phyloP scores from a whole-genome alignment of 768 basidiomycete genomes.

The Psilocybe subaeruginosa region DNA sequence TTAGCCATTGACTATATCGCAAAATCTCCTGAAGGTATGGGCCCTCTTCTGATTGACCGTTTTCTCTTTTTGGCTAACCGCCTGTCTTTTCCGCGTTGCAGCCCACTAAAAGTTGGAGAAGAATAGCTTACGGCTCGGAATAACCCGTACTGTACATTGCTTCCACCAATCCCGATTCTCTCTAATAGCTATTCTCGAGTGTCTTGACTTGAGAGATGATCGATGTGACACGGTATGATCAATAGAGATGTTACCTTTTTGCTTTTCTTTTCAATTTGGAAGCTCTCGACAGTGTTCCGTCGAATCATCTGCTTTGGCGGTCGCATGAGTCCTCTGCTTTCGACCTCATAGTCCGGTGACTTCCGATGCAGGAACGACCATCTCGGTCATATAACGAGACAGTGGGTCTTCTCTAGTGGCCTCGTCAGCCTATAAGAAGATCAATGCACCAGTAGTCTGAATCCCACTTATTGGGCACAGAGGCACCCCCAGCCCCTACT shows the following conservation, averaged over 20 bases:
- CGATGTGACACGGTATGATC: constrained; percentile 28
- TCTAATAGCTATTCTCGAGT: constrained; percentile 30
- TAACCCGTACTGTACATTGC: constrained; percentile 40
- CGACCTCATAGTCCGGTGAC: constrained; percentile 17
- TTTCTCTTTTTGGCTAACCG: constrained; percentile 19
- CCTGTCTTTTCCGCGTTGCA: constrained; percentile 29
- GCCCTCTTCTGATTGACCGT: constrained; percentile 12
- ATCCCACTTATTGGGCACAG: constrained; percentile 5
- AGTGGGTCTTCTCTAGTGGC: constrained; percentile 18
- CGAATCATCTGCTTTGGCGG: constrained; percentile 19
- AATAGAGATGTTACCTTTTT: constrained; percentile 27
- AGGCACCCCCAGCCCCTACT: neutral
- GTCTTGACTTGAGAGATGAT: constrained; percentile 20
- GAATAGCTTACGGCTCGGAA: constrained; percentile 31
- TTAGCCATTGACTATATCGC: constrained; percentile 93
- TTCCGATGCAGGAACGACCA: constrained; percentile 31
- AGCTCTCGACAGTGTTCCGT: constrained; percentile 18
- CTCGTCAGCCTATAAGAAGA: constrained; percentile 28
- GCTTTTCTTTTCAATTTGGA: constrained; percentile 21
- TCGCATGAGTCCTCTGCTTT: constrained; percentile 16
- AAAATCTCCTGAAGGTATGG: constrained; percentile 85
- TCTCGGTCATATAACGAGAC: constrained; percentile 22
- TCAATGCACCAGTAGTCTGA: constrained; percentile 6
- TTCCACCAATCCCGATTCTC: constrained; percentile 37
- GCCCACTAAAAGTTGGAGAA: constrained; percentile 47